These are phyloP conservation scores for Kwoniella sp. DNA, from an alignment of 768 basidiomycete species.

Conservation along the genomic window DNA sequence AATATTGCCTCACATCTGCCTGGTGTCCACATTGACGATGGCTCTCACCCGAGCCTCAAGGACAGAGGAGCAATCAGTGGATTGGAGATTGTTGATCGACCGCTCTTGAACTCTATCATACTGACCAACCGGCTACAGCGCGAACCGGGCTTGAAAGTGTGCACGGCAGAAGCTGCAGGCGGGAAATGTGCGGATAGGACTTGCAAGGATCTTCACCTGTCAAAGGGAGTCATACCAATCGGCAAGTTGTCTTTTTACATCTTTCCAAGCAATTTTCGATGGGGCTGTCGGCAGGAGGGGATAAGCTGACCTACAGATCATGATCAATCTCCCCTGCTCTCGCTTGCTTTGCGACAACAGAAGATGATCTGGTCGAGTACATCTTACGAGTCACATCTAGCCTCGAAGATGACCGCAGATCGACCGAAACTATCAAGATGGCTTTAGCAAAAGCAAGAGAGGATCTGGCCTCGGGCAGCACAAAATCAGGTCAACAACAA, in stretches of 20 bases:
- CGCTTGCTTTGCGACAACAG: constrained; percentile 8
- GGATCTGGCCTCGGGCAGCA: background rate
- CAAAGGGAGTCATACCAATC: constrained; percentile 27
- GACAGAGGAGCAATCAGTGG: background rate
- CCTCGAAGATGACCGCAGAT: background rate
- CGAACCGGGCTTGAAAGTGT: constrained; percentile 32
- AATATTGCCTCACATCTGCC: constrained; percentile 1
- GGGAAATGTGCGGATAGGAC: constrained; percentile 43
- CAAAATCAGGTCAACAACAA: too few species aligned
- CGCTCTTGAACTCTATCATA: constrained; percentile 34
- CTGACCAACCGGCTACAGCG: constrained; percentile 36
- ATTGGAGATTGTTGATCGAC: constrained; percentile 7
- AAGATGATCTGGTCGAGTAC: constrained; percentile 37
- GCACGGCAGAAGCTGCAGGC: constrained; percentile 39
- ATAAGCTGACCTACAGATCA: constrained; percentile 9
- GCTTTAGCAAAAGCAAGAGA: background rate
- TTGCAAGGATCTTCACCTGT: constrained; percentile 41
- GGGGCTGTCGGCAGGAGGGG: background rate
- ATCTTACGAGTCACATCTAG: background rate
- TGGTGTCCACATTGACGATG: background rate
- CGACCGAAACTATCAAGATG: background rate
- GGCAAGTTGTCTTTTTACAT: constrained; percentile 24
- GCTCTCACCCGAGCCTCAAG: background rate
- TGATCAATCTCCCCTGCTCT: background rate
- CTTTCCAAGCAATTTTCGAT: too few species aligned